These are phyloP conservation scores for Magnolia kwangsiensis DNA, from an alignment of 164 flowering plant genomes.

Conservation along the genomic window DNA sequence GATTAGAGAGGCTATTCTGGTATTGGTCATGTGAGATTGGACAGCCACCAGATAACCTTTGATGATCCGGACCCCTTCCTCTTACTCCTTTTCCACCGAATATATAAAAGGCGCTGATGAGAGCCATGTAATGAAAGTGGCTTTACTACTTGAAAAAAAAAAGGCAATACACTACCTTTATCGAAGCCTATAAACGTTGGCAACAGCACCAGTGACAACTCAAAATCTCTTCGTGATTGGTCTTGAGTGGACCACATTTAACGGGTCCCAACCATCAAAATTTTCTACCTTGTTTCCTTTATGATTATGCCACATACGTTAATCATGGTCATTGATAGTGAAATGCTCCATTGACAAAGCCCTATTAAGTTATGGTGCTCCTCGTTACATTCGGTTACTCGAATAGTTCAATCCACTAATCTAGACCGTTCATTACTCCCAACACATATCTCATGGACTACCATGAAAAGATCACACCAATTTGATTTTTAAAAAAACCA, in stretches of 20 bases:
- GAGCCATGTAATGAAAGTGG: conserved; percentile 2
- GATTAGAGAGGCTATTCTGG: too few relatives aligned
- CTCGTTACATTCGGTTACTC: background rate
- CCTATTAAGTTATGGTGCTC: background rate
- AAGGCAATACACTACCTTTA: conserved; percentile 9
- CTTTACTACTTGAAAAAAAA: conserved; percentile 3
- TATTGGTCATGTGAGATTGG: too few relatives aligned
- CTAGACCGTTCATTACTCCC: too few relatives aligned
- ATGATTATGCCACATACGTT: background rate
- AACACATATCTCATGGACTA: background rate
- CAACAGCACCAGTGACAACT: background rate
- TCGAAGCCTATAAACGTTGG: conserved; percentile 1
- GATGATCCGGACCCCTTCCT: background rate
- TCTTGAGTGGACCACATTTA: background rate
- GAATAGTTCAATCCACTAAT: background rate
- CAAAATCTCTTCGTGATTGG: background rate
- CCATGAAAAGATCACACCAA: background rate
- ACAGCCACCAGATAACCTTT: too few relatives aligned
- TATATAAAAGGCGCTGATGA: background rate
- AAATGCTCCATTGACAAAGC: background rate
- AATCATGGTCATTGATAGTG: background rate
- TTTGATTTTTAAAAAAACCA: too few relatives aligned
- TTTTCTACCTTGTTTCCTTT: background rate
- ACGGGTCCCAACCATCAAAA: background rate
- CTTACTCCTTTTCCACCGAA: conserved; percentile 3